These are phyloP conservation scores for Neckera pumila DNA, from an alignment of 225 moss, liverwort and hornwort species.

Conservation along the genomic window DNA sequence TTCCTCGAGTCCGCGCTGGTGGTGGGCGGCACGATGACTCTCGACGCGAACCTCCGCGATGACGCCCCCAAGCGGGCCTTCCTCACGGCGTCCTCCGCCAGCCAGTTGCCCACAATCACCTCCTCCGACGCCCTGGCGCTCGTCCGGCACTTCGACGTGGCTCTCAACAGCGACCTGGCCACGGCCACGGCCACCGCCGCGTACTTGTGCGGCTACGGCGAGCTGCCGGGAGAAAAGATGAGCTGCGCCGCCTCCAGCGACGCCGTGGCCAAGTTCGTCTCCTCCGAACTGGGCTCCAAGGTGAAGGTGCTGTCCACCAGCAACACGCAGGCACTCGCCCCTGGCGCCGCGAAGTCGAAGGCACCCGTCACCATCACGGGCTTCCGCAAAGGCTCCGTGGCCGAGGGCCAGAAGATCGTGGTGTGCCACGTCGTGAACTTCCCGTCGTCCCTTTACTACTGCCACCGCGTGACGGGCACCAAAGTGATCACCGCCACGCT, in stretches of 20 bases:
- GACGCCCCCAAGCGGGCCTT: neutral
- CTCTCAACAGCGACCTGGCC: neutral
- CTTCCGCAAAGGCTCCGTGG: neutral
- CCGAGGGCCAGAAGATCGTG: neutral
- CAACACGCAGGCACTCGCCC: no score
- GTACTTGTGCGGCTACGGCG: neutral
- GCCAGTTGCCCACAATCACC: neutral
- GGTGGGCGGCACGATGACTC: neutral
- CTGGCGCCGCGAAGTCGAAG: neutral
- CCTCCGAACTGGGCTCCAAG: neutral
- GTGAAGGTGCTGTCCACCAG: neutral
- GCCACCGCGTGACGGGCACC: neutral
- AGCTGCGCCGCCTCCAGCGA: neutral
- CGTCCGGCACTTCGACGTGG: neutral
- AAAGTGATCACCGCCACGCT: neutral
- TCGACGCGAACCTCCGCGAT: neutral
- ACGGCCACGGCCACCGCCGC: neutral
- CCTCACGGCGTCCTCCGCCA: neutral
- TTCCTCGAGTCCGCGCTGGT: neutral
- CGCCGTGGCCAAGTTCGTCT: neutral
- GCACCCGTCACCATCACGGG: neutral
- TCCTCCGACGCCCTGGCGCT: neutral
- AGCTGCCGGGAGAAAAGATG: neutral
- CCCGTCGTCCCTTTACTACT: neutral
- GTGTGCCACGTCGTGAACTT: neutral